Conservation (phyloP, 805 yeast genomes). For the Scheffersomyces coipomensis region DNA sequence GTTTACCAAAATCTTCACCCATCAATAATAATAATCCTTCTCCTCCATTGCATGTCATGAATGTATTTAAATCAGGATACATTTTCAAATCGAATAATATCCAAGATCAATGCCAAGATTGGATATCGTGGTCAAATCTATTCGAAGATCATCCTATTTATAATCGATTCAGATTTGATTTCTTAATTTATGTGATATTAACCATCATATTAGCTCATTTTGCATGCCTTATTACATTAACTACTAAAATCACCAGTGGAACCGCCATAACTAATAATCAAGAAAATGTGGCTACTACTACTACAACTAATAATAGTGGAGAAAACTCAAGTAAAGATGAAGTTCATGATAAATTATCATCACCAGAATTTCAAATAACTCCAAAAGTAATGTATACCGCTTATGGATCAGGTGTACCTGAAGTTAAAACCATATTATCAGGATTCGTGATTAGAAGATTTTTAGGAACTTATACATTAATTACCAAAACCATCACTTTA, state of each 20-base stretch:
- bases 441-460: constrained; percentile 57
- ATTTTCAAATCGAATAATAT: constrained; percentile 9
- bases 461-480: constrained; percentile 50
- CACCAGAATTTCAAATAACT: background rate
- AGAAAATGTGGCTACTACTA: background rate
- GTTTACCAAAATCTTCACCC: constrained; percentile 12
- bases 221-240: constrained; percentile 45
- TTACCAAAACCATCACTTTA: constrained; percentile 47
- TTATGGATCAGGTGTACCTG: constrained; percentile 61
- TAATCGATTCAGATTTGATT: constrained; percentile 23
- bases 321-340: background rate
- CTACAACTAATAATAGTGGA: background rate
- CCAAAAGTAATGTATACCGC: constrained; percentile 45
- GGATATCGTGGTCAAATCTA: constrained; percentile 45
- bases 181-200: constrained; percentile 31
- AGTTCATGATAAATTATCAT: constrained; percentile 1
- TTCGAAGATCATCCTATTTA: constrained; percentile 12
- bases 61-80: constrained; percentile 20
- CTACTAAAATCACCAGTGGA: constrained; percentile 38
- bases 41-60: constrained; percentile 3
- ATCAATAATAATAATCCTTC: no score
- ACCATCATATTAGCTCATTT: constrained; percentile 42
- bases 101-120: constrained; percentile 29
- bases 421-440: constrained; percentile 57
- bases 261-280: constrained; percentile 1